phyloP scores from a whole-genome alignment of 257 asterid species.

The Solanum megistacrolobum region DNA sequence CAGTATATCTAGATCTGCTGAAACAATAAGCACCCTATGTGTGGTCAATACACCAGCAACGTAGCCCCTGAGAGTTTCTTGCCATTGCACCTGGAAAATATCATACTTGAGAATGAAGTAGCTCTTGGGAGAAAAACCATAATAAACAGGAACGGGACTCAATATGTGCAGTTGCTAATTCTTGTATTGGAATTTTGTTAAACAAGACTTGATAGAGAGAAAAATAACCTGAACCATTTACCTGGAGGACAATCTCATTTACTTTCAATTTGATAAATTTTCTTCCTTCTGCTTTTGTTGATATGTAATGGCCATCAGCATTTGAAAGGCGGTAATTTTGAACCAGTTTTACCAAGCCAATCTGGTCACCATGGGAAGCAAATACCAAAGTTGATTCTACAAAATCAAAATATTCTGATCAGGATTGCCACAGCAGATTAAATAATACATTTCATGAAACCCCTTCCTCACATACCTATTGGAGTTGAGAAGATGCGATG shows the following conservation, averaged over 20 bases:
- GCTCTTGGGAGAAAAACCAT: not conserved
- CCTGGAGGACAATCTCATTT: slow-evolving; percentile 94
- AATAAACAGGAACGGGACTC: not conserved
- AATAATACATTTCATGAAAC: slow-evolving; percentile 2
- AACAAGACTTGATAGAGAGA: not conserved
- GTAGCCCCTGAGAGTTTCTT: slow-evolving; percentile 95
- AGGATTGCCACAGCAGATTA: slow-evolving; percentile 15
- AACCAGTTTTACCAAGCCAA: slow-evolving; percentile 78
- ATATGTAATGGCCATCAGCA: slow-evolving; percentile 79
- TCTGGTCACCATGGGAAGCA: slow-evolving; percentile 92
- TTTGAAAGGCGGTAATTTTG: slow-evolving; percentile 78
- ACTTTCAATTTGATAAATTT: slow-evolving; percentile 77
- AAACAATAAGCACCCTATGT: slow-evolving; percentile 72
- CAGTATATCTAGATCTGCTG: slow-evolving; percentile 80
- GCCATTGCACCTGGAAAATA: slow-evolving; percentile 84
- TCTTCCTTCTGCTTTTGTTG: slow-evolving; percentile 90
- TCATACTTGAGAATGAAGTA: not conserved
- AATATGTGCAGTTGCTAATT: not conserved
- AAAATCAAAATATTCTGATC: slow-evolving; percentile 23
- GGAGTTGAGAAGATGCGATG: slow-evolving; percentile 94
- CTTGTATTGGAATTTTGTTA: not conserved
- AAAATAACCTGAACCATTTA: slow-evolving; percentile 16
- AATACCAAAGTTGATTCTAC: slow-evolving; percentile 84
- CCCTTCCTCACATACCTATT: slow-evolving; percentile 48
- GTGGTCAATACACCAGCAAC: slow-evolving; percentile 96